These are phyloP conservation scores for Iris macrosiphon DNA, from an alignment of 106 monocot species.

Conservation along the genomic window DNA sequence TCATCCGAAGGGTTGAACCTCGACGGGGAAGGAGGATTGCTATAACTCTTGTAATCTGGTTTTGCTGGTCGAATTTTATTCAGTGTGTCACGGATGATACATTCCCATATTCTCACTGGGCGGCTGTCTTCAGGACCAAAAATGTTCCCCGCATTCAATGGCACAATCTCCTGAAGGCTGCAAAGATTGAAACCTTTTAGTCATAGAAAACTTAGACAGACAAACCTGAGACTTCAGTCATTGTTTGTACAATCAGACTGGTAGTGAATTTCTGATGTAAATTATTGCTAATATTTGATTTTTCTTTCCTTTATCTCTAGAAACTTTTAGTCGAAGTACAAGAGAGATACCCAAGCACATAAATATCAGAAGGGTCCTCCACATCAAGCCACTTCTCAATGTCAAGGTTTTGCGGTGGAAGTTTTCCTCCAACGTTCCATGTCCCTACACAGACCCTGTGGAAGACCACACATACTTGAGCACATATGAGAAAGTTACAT, in stretches of 20 bases:
- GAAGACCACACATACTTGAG: too few relatives aligned
- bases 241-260: too few relatives aligned
- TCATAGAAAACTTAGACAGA: too few relatives aligned
- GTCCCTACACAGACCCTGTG: slow-evolving; percentile 74
- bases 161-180: slow-evolving; percentile 92
- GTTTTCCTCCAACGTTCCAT: slow-evolving; percentile 89
- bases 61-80: slow-evolving; percentile 35
- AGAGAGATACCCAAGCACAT: slow-evolving; percentile 26
- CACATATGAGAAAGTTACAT: too few relatives aligned
- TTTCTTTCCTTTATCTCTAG: too few relatives aligned
- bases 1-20: slow-evolving; percentile 61
- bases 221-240: too few relatives aligned
- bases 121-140: slow-evolving; percentile 74
- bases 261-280: too few relatives aligned
- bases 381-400: slow-evolving; percentile 71
- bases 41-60: slow-evolving; percentile 56
- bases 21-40: slow-evolving; percentile 85
- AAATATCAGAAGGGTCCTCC: slow-evolving; percentile 49
- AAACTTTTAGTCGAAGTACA: too few relatives aligned
- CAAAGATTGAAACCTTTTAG: too few relatives aligned
- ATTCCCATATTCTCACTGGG: slow-evolving; percentile 70
- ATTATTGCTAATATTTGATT: too few relatives aligned
- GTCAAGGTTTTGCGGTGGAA: slow-evolving; percentile 64
- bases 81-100: slow-evolving; percentile 64
- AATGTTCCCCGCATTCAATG: slow-evolving; percentile 88